These are phyloP conservation scores for Albatrellus sp. DNA, from an alignment of 1,284 basidiomycete genomes.

Conservation along the genomic window DNA sequence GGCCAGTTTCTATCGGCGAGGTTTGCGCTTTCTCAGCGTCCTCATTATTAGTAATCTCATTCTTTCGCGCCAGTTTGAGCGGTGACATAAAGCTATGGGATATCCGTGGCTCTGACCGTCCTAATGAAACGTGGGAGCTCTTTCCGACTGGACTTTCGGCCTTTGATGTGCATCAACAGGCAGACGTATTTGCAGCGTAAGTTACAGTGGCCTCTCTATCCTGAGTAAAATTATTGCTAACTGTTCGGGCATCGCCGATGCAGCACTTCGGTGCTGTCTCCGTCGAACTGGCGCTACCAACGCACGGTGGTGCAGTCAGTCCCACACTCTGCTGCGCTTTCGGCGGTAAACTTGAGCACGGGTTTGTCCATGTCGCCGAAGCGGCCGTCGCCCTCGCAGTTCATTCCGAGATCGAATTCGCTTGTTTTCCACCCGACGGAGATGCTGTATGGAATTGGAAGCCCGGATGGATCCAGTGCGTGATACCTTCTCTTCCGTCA, in stretches of 20 bases:
- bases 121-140: slow-evolving; percentile 55
- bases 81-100: slow-evolving; percentile 94
- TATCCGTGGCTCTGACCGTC: slow-evolving; percentile 54
- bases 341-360: slow-evolving; percentile 38
- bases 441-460: slow-evolving; percentile 67
- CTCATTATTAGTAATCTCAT: neutral
- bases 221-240: neutral
- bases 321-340: slow-evolving; percentile 27
- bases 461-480: slow-evolving; percentile 61
- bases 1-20: slow-evolving; percentile 83
- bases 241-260: slow-evolving; percentile 4
- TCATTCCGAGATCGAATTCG: slow-evolving; percentile 49
- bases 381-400: slow-evolving; percentile 40
- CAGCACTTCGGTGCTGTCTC: slow-evolving; percentile 53
- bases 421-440: slow-evolving; percentile 69
- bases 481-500: neutral
- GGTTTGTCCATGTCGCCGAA: slow-evolving; percentile 40
- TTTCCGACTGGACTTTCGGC: slow-evolving; percentile 69
- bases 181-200: slow-evolving; percentile 81
- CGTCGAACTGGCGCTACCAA: slow-evolving; percentile 51
- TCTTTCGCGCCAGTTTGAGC: slow-evolving; percentile 47
- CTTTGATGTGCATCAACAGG: slow-evolving; percentile 81
- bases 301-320: slow-evolving; percentile 47
- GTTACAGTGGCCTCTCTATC: slow-evolving; percentile 19
- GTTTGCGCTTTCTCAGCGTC: slow-evolving; percentile 28